Base-by-base conservation (phyloP, 2,329 filamentous ascomycete species). In the Sclerotinia trifoliorum region DNA sequence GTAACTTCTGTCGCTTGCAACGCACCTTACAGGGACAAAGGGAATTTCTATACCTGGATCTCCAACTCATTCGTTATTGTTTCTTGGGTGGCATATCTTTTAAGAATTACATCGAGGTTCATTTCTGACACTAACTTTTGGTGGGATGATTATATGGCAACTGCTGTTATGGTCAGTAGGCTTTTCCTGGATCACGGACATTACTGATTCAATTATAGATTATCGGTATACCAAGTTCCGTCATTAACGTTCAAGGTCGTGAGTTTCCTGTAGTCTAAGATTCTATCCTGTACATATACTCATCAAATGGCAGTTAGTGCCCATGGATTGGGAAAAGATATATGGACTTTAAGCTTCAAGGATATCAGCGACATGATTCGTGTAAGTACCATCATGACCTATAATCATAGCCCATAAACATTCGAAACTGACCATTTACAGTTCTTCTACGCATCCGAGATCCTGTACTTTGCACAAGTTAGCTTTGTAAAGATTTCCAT, bases 371-470 rank as follows among this genome's bases (percentile, higher is more conserved):
- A 64, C 32, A 67, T 71, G 29, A 61, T 72, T 24, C 69, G 65
- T 57, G 68, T 71, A 64, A 72, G 62, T 35, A 62, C 2, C 17
- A 32, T 11, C n/a, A 66, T 13, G 39, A 3, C 8, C 58, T 49
- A 17, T n/a, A 29, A 29, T 17, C 29, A 55, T n/a, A 26, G 8
- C 35, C 44, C 6, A 7, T n/a, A 29, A 26, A 8, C 15, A 35
- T 49, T 24, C 8, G 13, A 29, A 26, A 39, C 35, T 64, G 26
- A 66, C 42, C 21, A 21, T 63, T n/a, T 63, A 29, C 44, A 73
- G 69, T 67, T 72, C 65, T 72, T 69, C 35, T 72, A 69, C 39
- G 66, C 60, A 24, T 26, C 67, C 48, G 68, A 73, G 56, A n/a
- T 72, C 26, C 63, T 73, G 0, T 73, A 73, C 56, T 63, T 73